Evolutionary conservation across 768 basidiomycete genomes (phyloP).

Genomic region (Tylopilus sp.): DNA sequence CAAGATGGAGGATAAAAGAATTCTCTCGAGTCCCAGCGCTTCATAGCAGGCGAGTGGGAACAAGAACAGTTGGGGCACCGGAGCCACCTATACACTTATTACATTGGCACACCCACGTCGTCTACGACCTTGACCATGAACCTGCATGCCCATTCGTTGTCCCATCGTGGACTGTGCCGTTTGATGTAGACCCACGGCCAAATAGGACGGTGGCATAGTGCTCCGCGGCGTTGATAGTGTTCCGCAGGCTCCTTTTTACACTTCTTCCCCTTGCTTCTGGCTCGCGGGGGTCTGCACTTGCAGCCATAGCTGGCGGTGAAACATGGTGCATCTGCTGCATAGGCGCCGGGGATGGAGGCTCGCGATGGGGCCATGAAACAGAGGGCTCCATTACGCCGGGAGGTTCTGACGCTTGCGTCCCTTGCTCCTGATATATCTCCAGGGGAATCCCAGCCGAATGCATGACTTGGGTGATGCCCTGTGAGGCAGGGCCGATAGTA

Average conservation of each 20-base stretch:
- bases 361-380: constrained; percentile 44
- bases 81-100: constrained; percentile 10
- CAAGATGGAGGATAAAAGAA: constrained; percentile 8
- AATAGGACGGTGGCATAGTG: constrained; percentile 68
- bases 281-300: constrained; percentile 27
- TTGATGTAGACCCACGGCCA: constrained; percentile 43
- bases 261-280: constrained; percentile 53
- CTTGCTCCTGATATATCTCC: constrained; percentile 20
- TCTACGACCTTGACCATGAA: constrained; percentile 27
- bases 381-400: constrained; percentile 14
- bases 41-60: not conserved
- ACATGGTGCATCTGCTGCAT: constrained; percentile 41
- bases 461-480: constrained; percentile 35
- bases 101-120: not conserved
- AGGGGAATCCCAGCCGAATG: constrained; percentile 30
- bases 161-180: constrained; percentile 20
- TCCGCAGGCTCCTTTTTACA: constrained; percentile 63
- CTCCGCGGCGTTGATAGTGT: constrained; percentile 66
- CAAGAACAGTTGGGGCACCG: constrained; percentile 5
- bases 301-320: constrained; percentile 32
- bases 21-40: constrained; percentile 14
- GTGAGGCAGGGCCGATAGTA: constrained; percentile 18
- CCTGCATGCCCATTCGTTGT: constrained; percentile 19
- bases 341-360: constrained; percentile 35
- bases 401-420: constrained; percentile 9